Base-by-base conservation (phyloP, 225 moss, liverwort and hornwort genomes). In the Asterella californica region DNA sequence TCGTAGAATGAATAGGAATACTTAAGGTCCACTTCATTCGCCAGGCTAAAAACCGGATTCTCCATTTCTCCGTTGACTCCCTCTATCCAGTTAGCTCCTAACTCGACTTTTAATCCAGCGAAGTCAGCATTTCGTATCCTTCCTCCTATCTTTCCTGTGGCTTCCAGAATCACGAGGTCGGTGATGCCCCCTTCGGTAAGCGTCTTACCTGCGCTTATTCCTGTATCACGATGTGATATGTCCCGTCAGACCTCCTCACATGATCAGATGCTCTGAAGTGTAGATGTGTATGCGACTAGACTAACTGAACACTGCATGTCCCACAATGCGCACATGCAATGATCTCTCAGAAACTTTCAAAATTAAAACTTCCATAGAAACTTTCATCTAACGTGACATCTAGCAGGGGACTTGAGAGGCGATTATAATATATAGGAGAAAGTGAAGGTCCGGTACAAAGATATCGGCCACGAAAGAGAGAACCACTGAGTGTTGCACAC, bases 51-150 rank as follows among this genome's bases (percentile, higher is more conserved):
- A 76, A 86, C 75, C 30, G 88, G 90, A 63, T 90, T 91, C 66
- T 87, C 18, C 5, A 36, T 21, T 0, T 70, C 52, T 53, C 91
- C 91, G 7, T 90, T 85, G 4, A 82, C 84, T 5, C 90, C 90
- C 47, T 87, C 88, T 5, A 91, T 88, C 91, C 91, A 91, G 21
- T 83, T 90, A 2, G 85, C 91, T 25, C 90, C 90, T 21, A 84
- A 62, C 77, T 90, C 91, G 49, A 91, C 25, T 2, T 17, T 61
- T 17, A 87, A 14, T 29, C 87, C 87, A 10, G 68, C 70, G 77
- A 90, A 87, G 49, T 82, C 47, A 2, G 83, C 77, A 11, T 76
- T 79, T 53, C 68, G 71, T 32, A 90, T 78, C 67, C 90, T 70
- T 9, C 91, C 90, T 0, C 91, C 90, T 11, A 91, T 83, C 76